Conservation (phyloP, 179 eudicot species). For the Amaranthus tricolor region DNA sequence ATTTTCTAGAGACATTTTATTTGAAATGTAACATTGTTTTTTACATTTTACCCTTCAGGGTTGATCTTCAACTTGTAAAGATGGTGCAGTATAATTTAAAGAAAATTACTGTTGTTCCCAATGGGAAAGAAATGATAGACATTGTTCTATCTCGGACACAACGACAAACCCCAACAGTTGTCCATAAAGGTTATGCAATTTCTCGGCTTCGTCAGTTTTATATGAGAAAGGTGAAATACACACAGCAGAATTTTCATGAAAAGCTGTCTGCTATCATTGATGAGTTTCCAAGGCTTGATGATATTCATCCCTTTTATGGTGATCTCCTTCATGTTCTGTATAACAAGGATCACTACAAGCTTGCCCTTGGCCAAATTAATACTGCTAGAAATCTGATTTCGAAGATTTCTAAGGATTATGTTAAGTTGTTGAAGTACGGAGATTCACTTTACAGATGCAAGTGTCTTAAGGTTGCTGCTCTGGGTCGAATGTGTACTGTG, state of each 20-base stretch:
- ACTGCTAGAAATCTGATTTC: slow-evolving; percentile 83
- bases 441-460: slow-evolving; percentile 90
- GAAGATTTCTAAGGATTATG: slow-evolving; percentile 80
- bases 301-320: slow-evolving; percentile 90
- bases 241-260: slow-evolving; percentile 76
- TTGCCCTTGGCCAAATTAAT: slow-evolving; percentile 93
- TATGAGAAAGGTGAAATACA: slow-evolving; percentile 90
- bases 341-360: slow-evolving; percentile 96
- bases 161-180: slow-evolving; percentile 85
- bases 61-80: slow-evolving; percentile 17
- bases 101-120: slow-evolving; percentile 86
- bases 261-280: slow-evolving; percentile 88
- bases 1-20: no score
- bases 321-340: slow-evolving; percentile 89
- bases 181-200: slow-evolving; percentile 94
- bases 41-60: neutral
- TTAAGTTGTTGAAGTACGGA: slow-evolving; percentile 80
- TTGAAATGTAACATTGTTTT: no score
- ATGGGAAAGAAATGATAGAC: slow-evolving; percentile 80
- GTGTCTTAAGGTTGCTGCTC: slow-evolving; percentile 88
- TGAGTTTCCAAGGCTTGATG: slow-evolving; percentile 87
- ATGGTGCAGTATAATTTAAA: slow-evolving; percentile 97
- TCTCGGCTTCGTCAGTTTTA: slow-evolving; percentile 79
- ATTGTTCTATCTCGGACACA: slow-evolving; percentile 89
- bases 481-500: slow-evolving; percentile 96